These are phyloP conservation scores for Groenewaldozyma tartarivorans DNA, from an alignment of 805 yeast genomes.

Conservation along the genomic window DNA sequence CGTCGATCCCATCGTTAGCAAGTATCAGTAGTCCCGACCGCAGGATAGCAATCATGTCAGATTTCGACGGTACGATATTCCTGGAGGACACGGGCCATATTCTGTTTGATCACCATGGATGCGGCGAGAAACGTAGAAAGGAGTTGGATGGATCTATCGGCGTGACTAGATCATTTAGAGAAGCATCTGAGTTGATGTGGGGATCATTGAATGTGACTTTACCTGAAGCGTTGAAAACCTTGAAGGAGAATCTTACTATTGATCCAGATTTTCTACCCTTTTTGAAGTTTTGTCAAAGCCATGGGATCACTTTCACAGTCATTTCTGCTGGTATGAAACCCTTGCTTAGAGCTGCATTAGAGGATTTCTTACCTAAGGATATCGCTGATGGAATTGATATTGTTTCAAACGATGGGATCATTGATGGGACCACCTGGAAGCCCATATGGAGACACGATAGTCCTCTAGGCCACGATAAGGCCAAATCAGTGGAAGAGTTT, in stretches of 20 bases:
- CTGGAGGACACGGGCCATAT: slow-evolving; percentile 38
- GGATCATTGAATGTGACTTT: slow-evolving; percentile 33
- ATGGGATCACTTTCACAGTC: slow-evolving; percentile 32
- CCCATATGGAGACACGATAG: slow-evolving; percentile 35
- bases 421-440: slow-evolving; percentile 32
- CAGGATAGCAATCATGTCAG: slow-evolving; percentile 13
- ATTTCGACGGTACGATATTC: slow-evolving; percentile 38
- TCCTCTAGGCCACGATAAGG: slow-evolving; percentile 37
- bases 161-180: slow-evolving; percentile 28
- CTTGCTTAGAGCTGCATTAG: slow-evolving; percentile 32
- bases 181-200: slow-evolving; percentile 36
- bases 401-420: slow-evolving; percentile 32
- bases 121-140: slow-evolving; percentile 30
- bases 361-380: slow-evolving; percentile 31
- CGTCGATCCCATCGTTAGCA: neutral
- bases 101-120: slow-evolving; percentile 34
- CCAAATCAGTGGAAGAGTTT: slow-evolving; percentile 32
- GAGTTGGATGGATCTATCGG: slow-evolving; percentile 31
- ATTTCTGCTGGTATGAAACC: slow-evolving; percentile 37
- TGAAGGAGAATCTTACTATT: slow-evolving; percentile 28
- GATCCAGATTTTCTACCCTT: slow-evolving; percentile 32
- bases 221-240: slow-evolving; percentile 28
- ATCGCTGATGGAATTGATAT: slow-evolving; percentile 29
- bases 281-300: slow-evolving; percentile 29
- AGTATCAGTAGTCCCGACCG: slow-evolving; percentile 1